Base-by-base conservation (phyloP, 306 rosid species). In the Ziziphus jujuba region DNA sequence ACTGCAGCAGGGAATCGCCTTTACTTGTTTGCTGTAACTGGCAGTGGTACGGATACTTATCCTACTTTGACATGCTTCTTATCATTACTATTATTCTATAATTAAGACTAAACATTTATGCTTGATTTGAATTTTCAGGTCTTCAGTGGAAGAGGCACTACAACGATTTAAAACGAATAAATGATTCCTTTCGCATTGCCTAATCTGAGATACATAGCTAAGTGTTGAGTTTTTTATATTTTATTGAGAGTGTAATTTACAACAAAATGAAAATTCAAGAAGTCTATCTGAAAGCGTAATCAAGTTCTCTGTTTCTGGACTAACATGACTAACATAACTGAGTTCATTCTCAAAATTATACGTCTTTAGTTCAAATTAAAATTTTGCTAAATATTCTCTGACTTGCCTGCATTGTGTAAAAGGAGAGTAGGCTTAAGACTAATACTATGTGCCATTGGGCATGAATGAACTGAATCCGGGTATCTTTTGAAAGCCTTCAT, bases 101-200 rank as follows among this genome's bases (percentile, higher is more conserved):
- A 44, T 59, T 68, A 59, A 57, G 23, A 72, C 58, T 45, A 56
- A 31, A 66, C 16, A 69, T 23, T 14, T 61, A 52, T 40, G 20
- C 59, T 35, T 64, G 57, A 28, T 54, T 69, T 50, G 31, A 34
- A 58, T 56, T 63, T 86, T 85, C 69, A 93, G 98, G 98, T 31
- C 98, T 93, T 79, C 97, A 93, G 67, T 93, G 98, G 98, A 93
- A 93, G 86, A 86, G 95, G 80, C 84, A 90, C 85, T 90, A 80
- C 81, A 59, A 61, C 2, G 95, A 93, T 75, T 76, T 93, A 82
- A 90, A 88, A 79, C 86, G 70, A 84, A 90, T 93, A 68, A 73
- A 90, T 0, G 76, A 83, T 0, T 86, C 98, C 48, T 93, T 93
- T 40, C 89, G 90, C 14, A 87, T 90, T 11, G 85, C 83, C 56